Conservation (phyloP, 1,284 basidiomycete genomes). For the Trichosporon sp. region DNA sequence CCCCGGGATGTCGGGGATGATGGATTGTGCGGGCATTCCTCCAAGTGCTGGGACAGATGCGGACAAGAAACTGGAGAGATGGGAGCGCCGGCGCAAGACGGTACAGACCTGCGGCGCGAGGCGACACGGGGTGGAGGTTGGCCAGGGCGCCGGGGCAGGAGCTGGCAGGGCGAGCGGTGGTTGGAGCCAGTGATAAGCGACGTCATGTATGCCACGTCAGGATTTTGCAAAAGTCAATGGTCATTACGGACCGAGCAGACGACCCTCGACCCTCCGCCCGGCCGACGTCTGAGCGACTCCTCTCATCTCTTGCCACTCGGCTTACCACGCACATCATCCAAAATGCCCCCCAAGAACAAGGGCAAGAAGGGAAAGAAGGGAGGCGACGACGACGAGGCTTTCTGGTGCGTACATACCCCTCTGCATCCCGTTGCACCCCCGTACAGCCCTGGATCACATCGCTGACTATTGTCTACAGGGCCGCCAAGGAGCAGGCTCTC, state of each 20-base stretch:
- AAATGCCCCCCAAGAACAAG: slow-evolving; percentile 83
- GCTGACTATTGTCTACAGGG: slow-evolving; percentile 29
- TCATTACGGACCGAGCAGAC: not conserved
- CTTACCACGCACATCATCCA: not conserved
- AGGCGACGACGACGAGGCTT: slow-evolving; percentile 65
- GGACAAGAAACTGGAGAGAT: not conserved
- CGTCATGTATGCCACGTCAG: not conserved
- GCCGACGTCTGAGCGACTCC: not conserved
- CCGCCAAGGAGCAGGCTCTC: slow-evolving; percentile 41
- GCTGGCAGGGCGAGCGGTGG: too few relatives aligned
- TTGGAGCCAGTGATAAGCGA: not conserved
- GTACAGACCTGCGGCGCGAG: not conserved
- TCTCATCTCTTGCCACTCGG: slow-evolving; percentile 14
- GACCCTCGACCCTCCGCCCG: not conserved
- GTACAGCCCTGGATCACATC: slow-evolving; percentile 14
- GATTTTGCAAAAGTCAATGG: slow-evolving; percentile 1
- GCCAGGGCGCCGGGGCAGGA: too few relatives aligned
- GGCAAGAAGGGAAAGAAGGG: slow-evolving; percentile 78
- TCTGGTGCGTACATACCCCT: slow-evolving; percentile 59
- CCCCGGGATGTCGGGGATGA: slow-evolving; percentile 49
- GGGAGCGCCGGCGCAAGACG: not conserved
- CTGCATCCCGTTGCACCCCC: slow-evolving; percentile 6
- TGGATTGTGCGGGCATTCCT: slow-evolving; percentile 26
- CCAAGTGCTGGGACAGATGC: not conserved
- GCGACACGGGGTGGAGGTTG: not conserved